Evolutionary conservation across 371 early-diverging fungal genomes (phyloP), one percentile per base, ranked within the genome.

Genomic region (Mortierella sp.): DNA sequence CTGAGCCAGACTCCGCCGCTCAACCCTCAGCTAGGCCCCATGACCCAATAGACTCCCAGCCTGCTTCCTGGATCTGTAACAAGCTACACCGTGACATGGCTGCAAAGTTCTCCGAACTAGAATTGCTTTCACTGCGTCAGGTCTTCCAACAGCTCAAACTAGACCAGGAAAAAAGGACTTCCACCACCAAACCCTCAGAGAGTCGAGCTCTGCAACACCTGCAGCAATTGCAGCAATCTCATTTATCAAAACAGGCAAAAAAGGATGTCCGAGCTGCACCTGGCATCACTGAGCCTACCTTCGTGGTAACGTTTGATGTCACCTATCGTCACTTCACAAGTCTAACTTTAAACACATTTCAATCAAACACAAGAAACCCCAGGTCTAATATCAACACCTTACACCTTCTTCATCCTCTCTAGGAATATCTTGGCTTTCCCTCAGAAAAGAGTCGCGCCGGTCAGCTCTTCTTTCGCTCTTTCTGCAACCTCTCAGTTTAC

Each of bases 391-490:
- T 18, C n/a, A 16, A 64, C 26, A 35, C 5, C 32, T 47, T 64
- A 18, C 22, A 28, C 30, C 6, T 37, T 35, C 8, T 9, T 62
- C 40, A 43, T 43, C 11, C 0, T 58, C 40, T 40, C 14, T 51
- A 78, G 79, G 66, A 65, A 37, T 68, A 74, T 45, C 61, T 79
- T 30, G 68, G 69, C 16, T 54, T 80, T 37, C 75, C 75, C 4
- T 20, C 52, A 3, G 66, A 62, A 35, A 51, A 55, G 22, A 51
- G 37, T 39, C 63, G 68, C 2, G 68, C 66, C 2, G 75, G 64
- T 6, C 37, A 66, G 2, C 75, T 72, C 16, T 68, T 80, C 55
- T 80, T 80, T 47, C 75, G 81, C 26, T 80, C 81, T 5, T 80
- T 80, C 49, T 66, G 28, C 63, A 75, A 75, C 30, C 75, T 80